A percentile compares a stretch with the other conserved stretches of the same genome.
Evolutionary conservation across 176 grass and related monocot species (phyloP).

Genomic region (Cocos nucifera): DNA sequence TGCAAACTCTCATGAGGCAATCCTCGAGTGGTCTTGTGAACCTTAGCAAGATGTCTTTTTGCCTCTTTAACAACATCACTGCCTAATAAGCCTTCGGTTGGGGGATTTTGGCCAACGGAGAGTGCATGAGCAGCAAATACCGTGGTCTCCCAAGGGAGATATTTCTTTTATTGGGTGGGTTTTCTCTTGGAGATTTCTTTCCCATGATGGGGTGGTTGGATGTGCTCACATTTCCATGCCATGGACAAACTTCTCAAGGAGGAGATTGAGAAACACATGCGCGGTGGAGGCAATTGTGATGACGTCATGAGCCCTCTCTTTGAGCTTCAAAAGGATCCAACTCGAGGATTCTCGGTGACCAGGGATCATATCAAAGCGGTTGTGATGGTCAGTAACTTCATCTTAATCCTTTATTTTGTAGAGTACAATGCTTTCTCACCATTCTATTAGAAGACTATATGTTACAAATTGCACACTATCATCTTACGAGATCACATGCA

Average conservation of each 20-base stretch:
- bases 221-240: background rate
- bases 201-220: background rate
- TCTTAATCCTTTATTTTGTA: too few relatives aligned
- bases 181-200: conserved; percentile 1
- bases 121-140: background rate
- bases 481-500: too few relatives aligned
- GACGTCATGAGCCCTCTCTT: conserved; percentile 17
- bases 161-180: background rate
- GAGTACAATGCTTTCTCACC: too few relatives aligned
- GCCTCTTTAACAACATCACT: background rate
- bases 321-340: conserved; percentile 16
- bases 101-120: background rate
- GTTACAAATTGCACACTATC: too few relatives aligned
- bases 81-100: conserved; percentile 1
- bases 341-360: background rate
- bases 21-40: too few relatives aligned
- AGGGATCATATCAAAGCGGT: background rate
- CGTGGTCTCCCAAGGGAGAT: background rate
- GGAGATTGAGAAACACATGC: conserved; percentile 3
- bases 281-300: background rate
- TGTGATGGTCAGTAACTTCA: too few relatives aligned
- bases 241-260: conserved; percentile 7
- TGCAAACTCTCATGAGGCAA: background rate
- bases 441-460: too few relatives aligned
- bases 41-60: background rate